phyloP scores from a whole-genome alignment of 139 green algal genomes.

The Closterium sp. region DNA sequence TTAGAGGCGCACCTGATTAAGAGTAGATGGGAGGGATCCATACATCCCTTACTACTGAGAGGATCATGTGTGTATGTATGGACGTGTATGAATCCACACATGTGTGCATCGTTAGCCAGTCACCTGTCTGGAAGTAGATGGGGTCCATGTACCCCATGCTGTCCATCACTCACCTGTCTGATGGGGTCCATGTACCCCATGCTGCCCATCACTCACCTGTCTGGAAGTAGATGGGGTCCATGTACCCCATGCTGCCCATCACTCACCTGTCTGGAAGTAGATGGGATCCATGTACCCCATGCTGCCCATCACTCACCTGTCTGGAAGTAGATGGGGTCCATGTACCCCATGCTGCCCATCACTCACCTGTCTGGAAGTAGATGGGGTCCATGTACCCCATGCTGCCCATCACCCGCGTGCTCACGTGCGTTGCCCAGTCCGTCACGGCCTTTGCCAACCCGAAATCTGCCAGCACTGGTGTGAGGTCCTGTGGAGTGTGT shows the following conservation, averaged over 20 bases:
- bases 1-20: not conserved
- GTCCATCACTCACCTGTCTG: not conserved
- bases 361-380: slow-evolving; percentile 1
- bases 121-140: not conserved
- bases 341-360: not conserved
- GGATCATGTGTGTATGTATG: no score
- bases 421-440: slow-evolving; percentile 6
- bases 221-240: not conserved
- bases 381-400: slow-evolving; percentile 2
- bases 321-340: not conserved
- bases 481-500: not conserved
- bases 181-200: no score
- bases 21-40: not conserved
- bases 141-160: not conserved
- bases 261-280: not conserved
- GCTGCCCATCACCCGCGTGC: not conserved
- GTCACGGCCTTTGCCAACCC: not conserved
- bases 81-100: no score
- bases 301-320: not conserved
- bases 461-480: not conserved
- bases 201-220: no score
- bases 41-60: no score
- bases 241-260: not conserved
- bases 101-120: not conserved
- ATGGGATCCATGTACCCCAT: not conserved